Percentiles rank a stretch among this genome's conserved stretches.
Conservation (phyloP, 2,329 filamentous ascomycete species). For the Phyllosticta capitalensis region DNA sequence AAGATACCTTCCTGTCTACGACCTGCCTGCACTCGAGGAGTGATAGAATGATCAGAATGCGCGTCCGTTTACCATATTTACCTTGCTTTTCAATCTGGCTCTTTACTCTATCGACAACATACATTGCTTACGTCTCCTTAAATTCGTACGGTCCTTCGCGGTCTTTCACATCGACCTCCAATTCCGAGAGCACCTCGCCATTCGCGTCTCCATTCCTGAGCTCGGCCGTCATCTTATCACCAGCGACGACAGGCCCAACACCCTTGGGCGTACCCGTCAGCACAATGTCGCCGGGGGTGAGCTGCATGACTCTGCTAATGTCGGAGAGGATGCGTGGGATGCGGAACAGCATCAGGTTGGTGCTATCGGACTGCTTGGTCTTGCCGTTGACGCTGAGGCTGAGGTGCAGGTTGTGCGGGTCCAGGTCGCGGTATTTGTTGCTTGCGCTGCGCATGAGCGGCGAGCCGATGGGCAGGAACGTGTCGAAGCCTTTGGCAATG, state of each 20-base stretch:
- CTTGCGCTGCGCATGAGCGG: slow-evolving; percentile 73
- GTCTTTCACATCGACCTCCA: slow-evolving; percentile 77
- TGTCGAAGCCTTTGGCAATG: slow-evolving; percentile 96
- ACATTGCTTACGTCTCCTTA: slow-evolving; percentile 35
- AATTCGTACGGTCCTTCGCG: slow-evolving; percentile 70
- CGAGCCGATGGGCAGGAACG: slow-evolving; percentile 80
- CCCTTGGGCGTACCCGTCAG: slow-evolving; percentile 97
- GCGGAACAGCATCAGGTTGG: slow-evolving; percentile 86
- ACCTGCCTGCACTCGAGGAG: background rate
- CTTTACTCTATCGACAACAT: background rate
- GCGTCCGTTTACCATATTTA: background rate
- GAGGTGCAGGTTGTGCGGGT: slow-evolving; percentile 82
- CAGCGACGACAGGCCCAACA: slow-evolving; percentile 74
- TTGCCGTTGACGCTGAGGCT: slow-evolving; percentile 77
- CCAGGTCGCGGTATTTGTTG: slow-evolving; percentile 20
- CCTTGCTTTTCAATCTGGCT: background rate
- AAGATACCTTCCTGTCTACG: background rate
- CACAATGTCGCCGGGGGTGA: slow-evolving; percentile 85
- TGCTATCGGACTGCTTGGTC: slow-evolving; percentile 73
- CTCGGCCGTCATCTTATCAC: slow-evolving; percentile 79
- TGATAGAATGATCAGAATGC: background rate
- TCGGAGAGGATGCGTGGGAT: slow-evolving; percentile 83
- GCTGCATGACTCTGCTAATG: slow-evolving; percentile 89
- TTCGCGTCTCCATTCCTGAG: slow-evolving; percentile 51
- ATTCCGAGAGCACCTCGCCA: slow-evolving; percentile 71